A percentile compares a stretch with the other conserved stretches of the same genome.
Evolutionary conservation across 306 rosid genomes (phyloP).

Genomic region (Malus fusca): DNA sequence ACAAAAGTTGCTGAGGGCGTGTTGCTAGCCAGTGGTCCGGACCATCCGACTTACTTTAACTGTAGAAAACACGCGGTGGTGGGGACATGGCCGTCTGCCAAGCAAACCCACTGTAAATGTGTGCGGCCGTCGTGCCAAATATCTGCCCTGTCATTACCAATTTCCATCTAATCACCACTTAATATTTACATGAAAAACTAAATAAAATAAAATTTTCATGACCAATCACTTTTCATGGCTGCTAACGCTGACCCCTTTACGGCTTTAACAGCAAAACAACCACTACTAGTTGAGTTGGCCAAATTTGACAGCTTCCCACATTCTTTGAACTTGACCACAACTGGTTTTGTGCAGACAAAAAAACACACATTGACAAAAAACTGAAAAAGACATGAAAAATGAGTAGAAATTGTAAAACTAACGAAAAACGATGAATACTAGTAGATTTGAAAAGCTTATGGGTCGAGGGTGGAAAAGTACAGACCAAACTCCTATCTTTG

Average conservation of each 20-base stretch:
- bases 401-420: too few species aligned
- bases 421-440: too few species aligned
- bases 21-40: background rate
- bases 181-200: too few species aligned
- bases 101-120: background rate
- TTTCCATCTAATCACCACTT: background rate
- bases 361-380: too few species aligned
- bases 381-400: too few species aligned
- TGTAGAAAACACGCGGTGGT: conserved; percentile 12
- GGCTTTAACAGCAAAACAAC: background rate
- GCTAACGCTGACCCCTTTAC: background rate
- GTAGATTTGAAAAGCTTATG: too few species aligned
- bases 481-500: too few species aligned
- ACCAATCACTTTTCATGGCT: background rate
- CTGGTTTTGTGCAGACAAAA: too few species aligned
- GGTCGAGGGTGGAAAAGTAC: too few species aligned
- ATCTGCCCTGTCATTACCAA: background rate
- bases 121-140: conserved; percentile 10
- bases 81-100: conserved; percentile 25
- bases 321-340: background rate
- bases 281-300: background rate
- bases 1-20: background rate
- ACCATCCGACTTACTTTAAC: background rate
- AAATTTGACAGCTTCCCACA: background rate
- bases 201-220: too few species aligned